A percentile compares a stretch with the other conserved stretches of the same genome.
These are phyloP conservation scores for Aspergillus texensis DNA, from an alignment of 2,329 filamentous ascomycete genomes.

Conservation along the genomic window DNA sequence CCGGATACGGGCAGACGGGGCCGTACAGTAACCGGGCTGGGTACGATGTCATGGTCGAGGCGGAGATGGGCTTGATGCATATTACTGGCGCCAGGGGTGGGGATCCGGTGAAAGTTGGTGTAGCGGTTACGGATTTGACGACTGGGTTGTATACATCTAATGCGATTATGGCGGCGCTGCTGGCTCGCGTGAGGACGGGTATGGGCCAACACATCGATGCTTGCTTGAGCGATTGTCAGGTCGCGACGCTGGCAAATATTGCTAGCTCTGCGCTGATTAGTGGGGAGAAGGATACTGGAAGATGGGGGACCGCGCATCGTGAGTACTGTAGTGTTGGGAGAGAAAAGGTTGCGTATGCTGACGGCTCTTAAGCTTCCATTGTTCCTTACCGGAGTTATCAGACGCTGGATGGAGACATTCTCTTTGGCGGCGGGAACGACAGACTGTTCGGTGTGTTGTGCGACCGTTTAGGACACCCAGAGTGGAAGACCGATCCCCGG, in stretches of 20 bases:
- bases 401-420: conserved; percentile 64
- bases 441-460: conserved; percentile 63
- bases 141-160: conserved; percentile 95
- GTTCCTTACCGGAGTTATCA: conserved; percentile 88
- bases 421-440: conserved; percentile 67
- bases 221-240: conserved; percentile 89
- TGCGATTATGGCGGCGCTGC: conserved; percentile 87
- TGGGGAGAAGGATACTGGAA: conserved; percentile 80
- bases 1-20: conserved; percentile 93
- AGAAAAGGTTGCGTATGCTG: conserved; percentile 4
- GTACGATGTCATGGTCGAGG: conserved; percentile 99
- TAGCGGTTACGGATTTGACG: conserved; percentile 93
- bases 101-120: conserved; percentile 93
- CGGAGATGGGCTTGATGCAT: conserved; percentile 97
- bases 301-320: conserved; percentile 98
- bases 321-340: conserved; percentile 30
- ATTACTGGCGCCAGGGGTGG: conserved; percentile 89
- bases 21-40: conserved; percentile 85
- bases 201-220: conserved; percentile 92
- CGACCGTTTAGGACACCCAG: conserved; percentile 58
- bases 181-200: conserved; percentile 73
- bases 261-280: conserved; percentile 89
- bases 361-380: conserved; percentile 72
- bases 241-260: conserved; percentile 91
- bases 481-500: conserved; percentile 60